Base-by-base conservation (phyloP, 2,329 filamentous ascomycete genomes). In the Apiospora aurea region DNA sequence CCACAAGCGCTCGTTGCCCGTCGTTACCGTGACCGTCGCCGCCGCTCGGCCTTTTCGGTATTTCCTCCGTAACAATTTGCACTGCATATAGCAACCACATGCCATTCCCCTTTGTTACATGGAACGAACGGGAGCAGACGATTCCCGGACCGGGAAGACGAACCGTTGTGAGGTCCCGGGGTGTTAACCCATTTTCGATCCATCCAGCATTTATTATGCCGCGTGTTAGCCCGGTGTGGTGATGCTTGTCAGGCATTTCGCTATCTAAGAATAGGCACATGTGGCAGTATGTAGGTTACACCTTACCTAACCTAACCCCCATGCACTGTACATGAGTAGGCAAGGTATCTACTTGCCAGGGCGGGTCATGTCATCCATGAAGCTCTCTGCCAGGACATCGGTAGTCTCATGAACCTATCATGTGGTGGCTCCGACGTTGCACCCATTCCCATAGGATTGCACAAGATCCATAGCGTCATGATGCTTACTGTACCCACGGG, bases 241-340 rank as follows among this genome's bases (percentile, higher is more conserved):
- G 57, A 64, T 41, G 57, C 57, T 64, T 64, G 57, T 21, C 57
- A n/a, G 34, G 49, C n/a, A 64, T 64, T 34, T 64, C 34, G 18
- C 34, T 41, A 34, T 64, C 57, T 64, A 64, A 64, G 57, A 64
- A 64, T 64, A 64, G 57, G 57, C 5, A 64, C n/a, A 64, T 64
- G 29, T 41, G 57, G 53, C 38, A 61, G 16, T 16, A 61, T 41
- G 34, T 64, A 24, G 49, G 49, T 51, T 5, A 5, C 34, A 21
- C 14, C 51, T 2, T 4, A 57, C 26, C 51, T 3, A 34, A 18
- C 51, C 49, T 57, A 57, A 16, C 24, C 51, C 34, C 14, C 6
- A 61, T 61, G 53, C 21, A 29, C 26, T 61, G 53, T 38, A n/a
- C n/a, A n/a, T n/a, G n/a, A n/a, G n/a, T n/a, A 61, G 53, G 29